phyloP scores from a whole-genome alignment of 169 alveolate species.

The Plasmodium vivax region DNA sequence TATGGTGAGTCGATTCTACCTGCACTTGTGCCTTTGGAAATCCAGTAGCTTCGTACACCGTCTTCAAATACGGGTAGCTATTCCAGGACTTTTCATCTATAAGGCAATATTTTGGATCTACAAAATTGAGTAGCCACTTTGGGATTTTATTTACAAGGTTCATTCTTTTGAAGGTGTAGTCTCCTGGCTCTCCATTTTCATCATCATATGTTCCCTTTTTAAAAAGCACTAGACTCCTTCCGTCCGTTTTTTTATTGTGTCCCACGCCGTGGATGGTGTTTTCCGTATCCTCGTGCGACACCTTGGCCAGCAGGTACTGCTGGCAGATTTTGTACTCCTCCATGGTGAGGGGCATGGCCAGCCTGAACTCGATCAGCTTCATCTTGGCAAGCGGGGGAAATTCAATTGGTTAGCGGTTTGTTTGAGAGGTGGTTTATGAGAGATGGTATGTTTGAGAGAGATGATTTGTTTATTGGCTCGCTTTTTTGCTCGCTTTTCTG shows the following conservation, averaged over 20 bases:
- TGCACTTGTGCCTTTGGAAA: slow-evolving; percentile 75
- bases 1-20: slow-evolving; percentile 11
- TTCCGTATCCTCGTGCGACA: slow-evolving; percentile 71
- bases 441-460: background rate
- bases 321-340: slow-evolving; percentile 79
- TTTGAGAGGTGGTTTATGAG: background rate
- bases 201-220: slow-evolving; percentile 39
- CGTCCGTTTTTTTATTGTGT: background rate
- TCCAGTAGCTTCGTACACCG: slow-evolving; percentile 65
- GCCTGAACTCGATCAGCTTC: slow-evolving; percentile 75
- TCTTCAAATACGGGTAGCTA: slow-evolving; percentile 25
- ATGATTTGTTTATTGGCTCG: background rate
- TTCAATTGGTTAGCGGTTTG: too few species aligned
- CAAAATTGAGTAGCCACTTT: slow-evolving; percentile 78
- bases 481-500: background rate
- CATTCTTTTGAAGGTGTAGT: slow-evolving; percentile 76
- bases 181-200: slow-evolving; percentile 44
- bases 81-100: slow-evolving; percentile 78
- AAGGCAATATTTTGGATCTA: slow-evolving; percentile 74
- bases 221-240: slow-evolving; percentile 52
- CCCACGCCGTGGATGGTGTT: background rate
- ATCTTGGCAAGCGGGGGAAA: background rate
- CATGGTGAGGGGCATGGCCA: slow-evolving; percentile 77
- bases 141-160: slow-evolving; percentile 76
- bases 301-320: slow-evolving; percentile 76